Conservation (phyloP, 306 rosid species). For the Fragaria ananassa region DNA sequence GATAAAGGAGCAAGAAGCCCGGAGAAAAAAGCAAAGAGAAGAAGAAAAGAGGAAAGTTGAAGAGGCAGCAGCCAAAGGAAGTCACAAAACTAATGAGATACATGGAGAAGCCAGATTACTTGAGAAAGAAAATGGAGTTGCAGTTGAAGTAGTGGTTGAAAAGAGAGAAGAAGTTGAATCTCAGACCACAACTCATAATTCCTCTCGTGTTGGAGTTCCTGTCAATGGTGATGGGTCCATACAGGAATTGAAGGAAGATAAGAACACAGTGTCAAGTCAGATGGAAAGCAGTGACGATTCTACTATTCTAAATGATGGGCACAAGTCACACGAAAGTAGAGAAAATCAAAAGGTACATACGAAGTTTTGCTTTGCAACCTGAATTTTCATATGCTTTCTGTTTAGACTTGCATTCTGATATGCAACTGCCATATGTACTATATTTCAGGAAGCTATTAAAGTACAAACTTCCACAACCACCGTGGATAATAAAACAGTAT, state of each 20-base stretch:
- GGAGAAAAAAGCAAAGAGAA: slow-evolving; percentile 58
- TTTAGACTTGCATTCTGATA: background rate
- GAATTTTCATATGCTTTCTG: background rate
- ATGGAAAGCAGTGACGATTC: slow-evolving; percentile 38
- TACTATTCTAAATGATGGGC: slow-evolving; percentile 30
- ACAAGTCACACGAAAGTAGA: slow-evolving; percentile 18
- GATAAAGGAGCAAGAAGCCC: slow-evolving; percentile 83
- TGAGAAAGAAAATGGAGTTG: slow-evolving; percentile 38
- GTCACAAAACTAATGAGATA: slow-evolving; percentile 32
- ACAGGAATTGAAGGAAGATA: slow-evolving; percentile 42
- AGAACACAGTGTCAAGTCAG: slow-evolving; percentile 31
- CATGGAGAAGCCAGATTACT: slow-evolving; percentile 26
- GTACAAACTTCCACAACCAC: slow-evolving; percentile 35
- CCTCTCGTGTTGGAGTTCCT: slow-evolving; percentile 41
- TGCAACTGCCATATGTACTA: slow-evolving; percentile 13
- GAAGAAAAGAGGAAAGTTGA: slow-evolving; percentile 66
- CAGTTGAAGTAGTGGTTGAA: slow-evolving; percentile 28
- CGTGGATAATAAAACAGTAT: slow-evolving; percentile 37
- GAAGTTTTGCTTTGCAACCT: slow-evolving; percentile 3
- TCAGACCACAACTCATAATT: slow-evolving; percentile 28
- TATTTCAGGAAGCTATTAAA: slow-evolving; percentile 62
- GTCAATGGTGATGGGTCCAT: slow-evolving; percentile 52
- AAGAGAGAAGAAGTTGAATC: slow-evolving; percentile 35
- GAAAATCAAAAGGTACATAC: slow-evolving; percentile 48
- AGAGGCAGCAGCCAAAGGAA: slow-evolving; percentile 49